Evolutionary conservation across 1,284 basidiomycete genomes (phyloP).

Genomic region (Ustilago bromivora): DNA sequence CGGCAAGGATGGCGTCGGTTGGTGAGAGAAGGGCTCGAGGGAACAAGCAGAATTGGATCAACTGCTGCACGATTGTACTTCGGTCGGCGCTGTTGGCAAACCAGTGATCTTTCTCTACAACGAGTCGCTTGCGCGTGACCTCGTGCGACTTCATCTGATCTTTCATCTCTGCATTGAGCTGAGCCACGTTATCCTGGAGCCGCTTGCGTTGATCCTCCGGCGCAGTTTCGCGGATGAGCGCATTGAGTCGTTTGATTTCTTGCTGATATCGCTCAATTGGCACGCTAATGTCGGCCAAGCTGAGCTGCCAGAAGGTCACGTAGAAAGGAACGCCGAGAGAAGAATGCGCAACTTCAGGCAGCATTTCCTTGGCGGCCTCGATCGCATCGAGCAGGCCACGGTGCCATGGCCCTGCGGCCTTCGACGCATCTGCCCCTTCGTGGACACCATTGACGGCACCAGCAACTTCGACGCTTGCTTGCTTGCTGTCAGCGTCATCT

Average conservation of each 20-base stretch:
- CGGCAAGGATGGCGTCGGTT: slow-evolving; percentile 94
- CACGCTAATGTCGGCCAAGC: slow-evolving; percentile 65
- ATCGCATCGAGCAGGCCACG: slow-evolving; percentile 58
- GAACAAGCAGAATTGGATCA: slow-evolving; percentile 91
- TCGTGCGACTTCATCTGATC: slow-evolving; percentile 79
- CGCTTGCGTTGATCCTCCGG: slow-evolving; percentile 59
- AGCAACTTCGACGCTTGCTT: not conserved
- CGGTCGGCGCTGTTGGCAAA: slow-evolving; percentile 73
- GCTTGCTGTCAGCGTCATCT: not conserved
- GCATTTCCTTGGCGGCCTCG: slow-evolving; percentile 45
- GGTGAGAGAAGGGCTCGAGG: slow-evolving; percentile 91
- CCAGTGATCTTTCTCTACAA: slow-evolving; percentile 87
- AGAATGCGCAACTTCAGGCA: slow-evolving; percentile 48
- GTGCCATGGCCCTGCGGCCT: slow-evolving; percentile 51
- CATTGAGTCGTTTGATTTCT: slow-evolving; percentile 57
- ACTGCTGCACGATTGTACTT: slow-evolving; percentile 60
- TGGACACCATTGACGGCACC: not conserved
- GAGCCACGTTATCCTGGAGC: slow-evolving; percentile 59
- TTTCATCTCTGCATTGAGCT: slow-evolving; percentile 75
- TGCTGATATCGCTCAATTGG: slow-evolving; percentile 68
- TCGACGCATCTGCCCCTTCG: not conserved
- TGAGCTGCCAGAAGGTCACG: slow-evolving; percentile 69
- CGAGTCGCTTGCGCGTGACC: slow-evolving; percentile 81
- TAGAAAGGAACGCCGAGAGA: slow-evolving; percentile 61
- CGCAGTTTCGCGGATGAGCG: slow-evolving; percentile 51